Percentiles rank a stretch among this genome's conserved stretches.
Conservation (phyloP, 148 eudicot species). For the Cornus suecica region DNA sequence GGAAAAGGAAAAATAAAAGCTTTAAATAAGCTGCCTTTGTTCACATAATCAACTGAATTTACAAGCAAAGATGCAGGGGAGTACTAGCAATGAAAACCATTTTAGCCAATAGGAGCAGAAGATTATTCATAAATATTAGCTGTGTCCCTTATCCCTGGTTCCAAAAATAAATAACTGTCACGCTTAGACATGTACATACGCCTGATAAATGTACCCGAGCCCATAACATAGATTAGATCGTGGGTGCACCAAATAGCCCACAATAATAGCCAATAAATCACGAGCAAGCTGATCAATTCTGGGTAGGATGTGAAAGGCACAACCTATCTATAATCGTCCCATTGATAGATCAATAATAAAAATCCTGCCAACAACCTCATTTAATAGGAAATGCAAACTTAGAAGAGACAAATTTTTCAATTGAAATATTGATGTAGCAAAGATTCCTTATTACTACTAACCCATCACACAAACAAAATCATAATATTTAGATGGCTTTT, state of each 20-base stretch:
- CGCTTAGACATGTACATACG: too few species aligned
- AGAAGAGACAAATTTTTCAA: neutral
- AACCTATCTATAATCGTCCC: neutral
- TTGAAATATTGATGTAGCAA: neutral
- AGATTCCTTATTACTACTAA: too few species aligned
- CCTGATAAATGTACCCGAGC: too few species aligned
- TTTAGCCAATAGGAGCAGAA: too few species aligned
- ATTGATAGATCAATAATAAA: neutral
- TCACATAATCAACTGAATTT: neutral
- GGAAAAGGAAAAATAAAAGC: neutral
- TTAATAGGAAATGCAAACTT: neutral
- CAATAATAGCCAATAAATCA: neutral
- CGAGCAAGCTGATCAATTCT: neutral
- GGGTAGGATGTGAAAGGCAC: neutral
- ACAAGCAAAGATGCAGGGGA: neutral
- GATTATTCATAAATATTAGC: too few species aligned
- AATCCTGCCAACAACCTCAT: neutral
- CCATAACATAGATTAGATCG: too few species aligned
- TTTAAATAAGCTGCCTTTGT: neutral
- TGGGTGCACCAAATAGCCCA: neutral
- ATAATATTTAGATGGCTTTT: neutral
- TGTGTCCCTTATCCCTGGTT: too few species aligned
- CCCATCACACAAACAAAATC: too few species aligned
- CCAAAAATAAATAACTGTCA: too few species aligned
- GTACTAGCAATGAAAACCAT: too few species aligned